Evolutionary conservation across 768 basidiomycete genomes (phyloP).

Genomic region (Mycena filopes): DNA sequence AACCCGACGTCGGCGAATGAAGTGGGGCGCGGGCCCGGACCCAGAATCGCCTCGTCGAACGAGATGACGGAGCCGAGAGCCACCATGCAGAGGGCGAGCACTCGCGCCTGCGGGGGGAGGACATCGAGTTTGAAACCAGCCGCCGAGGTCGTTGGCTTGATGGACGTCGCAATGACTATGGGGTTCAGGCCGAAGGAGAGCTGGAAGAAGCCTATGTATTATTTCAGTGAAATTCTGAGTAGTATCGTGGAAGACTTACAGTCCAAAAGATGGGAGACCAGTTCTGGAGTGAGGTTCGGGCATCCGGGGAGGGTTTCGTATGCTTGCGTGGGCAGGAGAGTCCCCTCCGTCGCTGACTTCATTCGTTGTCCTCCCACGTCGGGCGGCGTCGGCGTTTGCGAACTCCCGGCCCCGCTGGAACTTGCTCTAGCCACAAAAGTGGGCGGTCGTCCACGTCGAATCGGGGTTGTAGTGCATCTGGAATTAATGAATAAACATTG

Average conservation of each 20-base stretch:
- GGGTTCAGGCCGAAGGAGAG: not conserved
- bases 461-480: slow-evolving; percentile 14
- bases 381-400: not conserved
- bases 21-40: not conserved
- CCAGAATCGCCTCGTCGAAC: slow-evolving; percentile 13
- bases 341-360: not conserved
- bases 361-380: too few relatives aligned
- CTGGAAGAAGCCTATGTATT: not conserved
- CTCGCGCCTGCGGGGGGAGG: slow-evolving; percentile 6
- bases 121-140: not conserved
- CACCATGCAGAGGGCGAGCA: slow-evolving; percentile 20
- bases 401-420: too few relatives aligned
- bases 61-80: slow-evolving; percentile 5
- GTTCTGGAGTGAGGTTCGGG: slow-evolving; percentile 1
- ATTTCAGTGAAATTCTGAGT: not conserved
- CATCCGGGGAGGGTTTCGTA: not conserved
- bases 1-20: not conserved
- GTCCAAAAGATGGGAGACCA: not conserved
- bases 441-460: not conserved
- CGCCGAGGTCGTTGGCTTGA: not conserved
- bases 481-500: not conserved
- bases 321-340: not conserved
- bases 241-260: not conserved
- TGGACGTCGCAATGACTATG: not conserved
- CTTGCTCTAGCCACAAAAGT: too few relatives aligned